phyloP scores from a whole-genome alignment of 495 filamentous ascomycete genomes.

The Tuber magnatum region DNA sequence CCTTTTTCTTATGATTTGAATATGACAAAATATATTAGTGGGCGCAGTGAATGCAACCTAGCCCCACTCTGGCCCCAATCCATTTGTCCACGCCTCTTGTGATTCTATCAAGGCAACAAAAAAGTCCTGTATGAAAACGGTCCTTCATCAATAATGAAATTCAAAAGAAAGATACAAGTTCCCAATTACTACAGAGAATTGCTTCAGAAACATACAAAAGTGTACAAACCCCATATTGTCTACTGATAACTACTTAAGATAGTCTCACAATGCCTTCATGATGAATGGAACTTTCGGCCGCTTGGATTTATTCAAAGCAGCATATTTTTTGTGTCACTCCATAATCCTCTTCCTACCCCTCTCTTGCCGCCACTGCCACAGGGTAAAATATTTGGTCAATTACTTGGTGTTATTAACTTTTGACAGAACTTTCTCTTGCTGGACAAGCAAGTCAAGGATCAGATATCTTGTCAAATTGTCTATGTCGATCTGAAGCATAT shows the following conservation, averaged over 20 bases:
- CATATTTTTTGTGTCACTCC: background rate
- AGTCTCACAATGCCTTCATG: background rate
- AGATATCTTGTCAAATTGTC: background rate
- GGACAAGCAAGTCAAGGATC: background rate
- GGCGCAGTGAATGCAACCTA: background rate
- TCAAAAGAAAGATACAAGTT: background rate
- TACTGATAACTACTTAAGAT: background rate
- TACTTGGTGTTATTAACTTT: background rate
- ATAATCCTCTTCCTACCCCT: background rate
- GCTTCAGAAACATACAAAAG: background rate
- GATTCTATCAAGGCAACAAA: background rate
- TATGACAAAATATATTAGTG: background rate
- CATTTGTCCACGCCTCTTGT: background rate
- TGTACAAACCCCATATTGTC: background rate
- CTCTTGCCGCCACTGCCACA: background rate
- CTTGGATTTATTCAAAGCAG: background rate
- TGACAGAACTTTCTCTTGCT: background rate
- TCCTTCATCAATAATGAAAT: background rate
- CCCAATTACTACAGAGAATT: background rate
- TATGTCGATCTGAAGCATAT: background rate
- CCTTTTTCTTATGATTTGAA: background rate
- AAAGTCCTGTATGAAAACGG: background rate
- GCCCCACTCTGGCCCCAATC: background rate
- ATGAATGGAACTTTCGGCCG: background rate
- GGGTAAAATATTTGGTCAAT: background rate